Base-by-base conservation (phyloP, 2,329 filamentous ascomycete genomes). In the Cytospora schulzeri region DNA sequence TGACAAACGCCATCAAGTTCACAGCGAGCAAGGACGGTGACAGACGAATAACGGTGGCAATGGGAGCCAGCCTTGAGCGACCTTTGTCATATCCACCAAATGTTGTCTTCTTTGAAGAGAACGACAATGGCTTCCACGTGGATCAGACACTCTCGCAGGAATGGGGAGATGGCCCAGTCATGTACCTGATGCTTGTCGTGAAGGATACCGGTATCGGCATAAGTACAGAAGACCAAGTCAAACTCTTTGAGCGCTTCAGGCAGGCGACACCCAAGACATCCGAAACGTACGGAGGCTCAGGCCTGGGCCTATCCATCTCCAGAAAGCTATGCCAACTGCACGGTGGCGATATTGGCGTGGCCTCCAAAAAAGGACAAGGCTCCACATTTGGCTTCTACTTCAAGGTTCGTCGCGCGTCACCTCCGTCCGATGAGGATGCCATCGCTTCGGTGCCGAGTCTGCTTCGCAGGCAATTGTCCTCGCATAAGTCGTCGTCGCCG, bases 1-100 rank as follows among this genome's bases (percentile, higher is more conserved):
- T 62, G 52, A 62, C 60, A 9, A 62, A 62, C 24, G 52, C 60
- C 24, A 62, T 62, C 60, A 62, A 62, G 53, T 62, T 62, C 22
- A 62, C 60, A 0, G 54, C 60, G 29, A 62, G 15, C 4, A 62
- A 33, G 6, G 53, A 51, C 5, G 41, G 60, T 3, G 52, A 56
- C 1, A 38, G 53, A 17, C 26, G 24, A 11, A 56, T 62, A 22
- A 56, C 41, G 19, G 60, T 62, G 22, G 31, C 52, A 4, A 6
- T 62, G 7, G 60, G 38, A 5, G 53, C 52, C 12, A 51, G 48
- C 15, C 14, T 17, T 9, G 52, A 50, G 17, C 38, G 35, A 22
- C 60, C 60, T 4, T 31, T 1, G 14, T 62, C 60, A 19, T 62
- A 62, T 19, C 60, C 60, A 17, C 38, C 60, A n/a, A 15, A 62